Evolutionary conservation across 1,139 yeast genomes (phyloP), one percentile per base, ranked within the genome.

Genomic region (Eremothecium coryli): DNA sequence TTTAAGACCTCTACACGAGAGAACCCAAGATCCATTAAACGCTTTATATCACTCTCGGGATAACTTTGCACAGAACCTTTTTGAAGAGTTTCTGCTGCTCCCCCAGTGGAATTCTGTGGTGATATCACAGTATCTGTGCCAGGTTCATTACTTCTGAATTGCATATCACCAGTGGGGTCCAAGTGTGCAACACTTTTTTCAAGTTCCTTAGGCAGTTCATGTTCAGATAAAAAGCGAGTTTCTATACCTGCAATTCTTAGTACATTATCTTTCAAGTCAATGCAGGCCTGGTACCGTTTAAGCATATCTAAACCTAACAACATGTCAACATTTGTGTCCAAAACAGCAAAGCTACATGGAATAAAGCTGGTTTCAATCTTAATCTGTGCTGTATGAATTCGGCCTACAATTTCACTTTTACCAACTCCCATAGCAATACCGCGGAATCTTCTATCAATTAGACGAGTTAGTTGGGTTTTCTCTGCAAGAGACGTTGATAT

Each of bases 361-460:
- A 76, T 66, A 46, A 62, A 73, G 12, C 68, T 65, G 25, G 72
- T 64, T 13, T 85, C 95, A 23, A 90, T 76, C 42, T 76, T 76
- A 29, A 90, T 70, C 16, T 94, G 95, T 0, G 86, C 94, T 46
- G 86, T 78, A 55, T 90, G 97, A 32, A 93, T 80, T 40, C 82
- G 70, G 4, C 98, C 99, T 21, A 76, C 58, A 36, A 85, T 82
- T 43, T 72, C 69, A 28, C 82, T 77, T 1, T 78, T 69, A 1
- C 98, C 99, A 4, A 90, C 97, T 23, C 98, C 99, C 42, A 73
- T 65, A 2, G 95, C 97, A 48, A 76, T 75, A 16, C 95, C 95
- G 32, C 66, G 67, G 56, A 79, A 85, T 42, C 96, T 66, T 40
- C 62, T 74, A 54, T 90, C 99, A n/a, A 90, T 75, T 36, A 86